phyloP scores from a whole-genome alignment of 2,329 filamentous ascomycete genomes.

The Lasiodiplodia gonubiensis region DNA sequence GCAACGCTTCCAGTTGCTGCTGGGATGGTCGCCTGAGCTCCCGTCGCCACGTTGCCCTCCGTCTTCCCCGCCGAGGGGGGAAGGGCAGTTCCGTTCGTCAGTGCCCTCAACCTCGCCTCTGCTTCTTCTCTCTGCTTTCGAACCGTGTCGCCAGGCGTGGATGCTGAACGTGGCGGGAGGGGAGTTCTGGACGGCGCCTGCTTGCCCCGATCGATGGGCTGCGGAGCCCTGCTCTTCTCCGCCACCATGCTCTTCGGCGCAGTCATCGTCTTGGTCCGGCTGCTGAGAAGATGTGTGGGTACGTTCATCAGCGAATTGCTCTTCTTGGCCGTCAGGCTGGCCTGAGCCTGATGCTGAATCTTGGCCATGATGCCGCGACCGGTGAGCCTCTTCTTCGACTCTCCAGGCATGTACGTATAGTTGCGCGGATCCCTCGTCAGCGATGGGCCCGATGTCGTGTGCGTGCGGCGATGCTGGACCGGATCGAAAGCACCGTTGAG shows the following conservation, averaged over 20 bases:
- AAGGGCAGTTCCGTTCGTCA: constrained; percentile 4
- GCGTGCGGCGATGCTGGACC: constrained; percentile 9
- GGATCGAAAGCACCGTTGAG: constrained; percentile 21
- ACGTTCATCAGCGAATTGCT: constrained; percentile 16
- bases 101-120: constrained; percentile 20
- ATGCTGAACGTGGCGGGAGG: not conserved
- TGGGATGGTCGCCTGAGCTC: not conserved
- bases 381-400: constrained; percentile 25
- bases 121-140: constrained; percentile 11
- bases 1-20: not conserved
- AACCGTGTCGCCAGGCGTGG: not conserved
- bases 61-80: not conserved
- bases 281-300: constrained; percentile 2
- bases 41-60: not conserved
- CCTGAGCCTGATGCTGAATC: constrained; percentile 25
- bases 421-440: constrained; percentile 22
- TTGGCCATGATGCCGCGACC: constrained; percentile 27
- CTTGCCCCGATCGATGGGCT: constrained; percentile 20
- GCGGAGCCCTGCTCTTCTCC: constrained; percentile 18
- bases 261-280: constrained; percentile 8
- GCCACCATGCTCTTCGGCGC: constrained; percentile 25
- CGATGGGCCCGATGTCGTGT: not conserved
- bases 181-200: constrained; percentile 10
- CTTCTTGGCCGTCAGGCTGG: constrained; percentile 13
- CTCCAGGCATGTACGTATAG: constrained; percentile 24